Evolutionary conservation across 805 yeast species (phyloP).

Genomic region (Yamadazyma kitorensis): DNA sequence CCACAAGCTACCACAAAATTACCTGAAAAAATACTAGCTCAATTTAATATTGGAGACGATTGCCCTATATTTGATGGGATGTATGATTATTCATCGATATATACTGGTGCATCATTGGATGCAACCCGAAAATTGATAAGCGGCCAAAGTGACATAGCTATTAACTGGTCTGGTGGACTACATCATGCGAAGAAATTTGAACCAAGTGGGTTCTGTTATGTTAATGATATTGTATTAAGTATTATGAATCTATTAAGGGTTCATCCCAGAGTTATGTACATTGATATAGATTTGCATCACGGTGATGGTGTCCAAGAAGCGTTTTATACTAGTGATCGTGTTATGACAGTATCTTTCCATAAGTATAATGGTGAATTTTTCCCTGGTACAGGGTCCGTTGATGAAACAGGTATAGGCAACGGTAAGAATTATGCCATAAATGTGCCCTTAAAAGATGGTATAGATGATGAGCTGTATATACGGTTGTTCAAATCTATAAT

Average conservation of each 20-base stretch:
- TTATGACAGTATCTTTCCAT: slow-evolving; percentile 95
- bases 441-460: slow-evolving; percentile 92
- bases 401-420: slow-evolving; percentile 84
- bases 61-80: slow-evolving; percentile 95
- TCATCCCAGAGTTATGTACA: slow-evolving; percentile 89
- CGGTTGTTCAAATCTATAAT: slow-evolving; percentile 77
- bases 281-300: slow-evolving; percentile 93
- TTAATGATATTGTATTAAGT: slow-evolving; percentile 89
- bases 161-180: slow-evolving; percentile 94
- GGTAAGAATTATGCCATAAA: slow-evolving; percentile 88
- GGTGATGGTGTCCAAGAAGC: slow-evolving; percentile 99
- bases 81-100: slow-evolving; percentile 83
- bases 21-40: slow-evolving; percentile 54
- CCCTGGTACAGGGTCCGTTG: slow-evolving; percentile 94
- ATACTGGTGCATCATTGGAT: slow-evolving; percentile 92
- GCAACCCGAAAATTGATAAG: slow-evolving; percentile 83
- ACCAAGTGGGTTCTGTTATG: slow-evolving; percentile 94
- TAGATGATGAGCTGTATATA: slow-evolving; percentile 85
- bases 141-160: slow-evolving; percentile 89
- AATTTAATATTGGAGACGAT: slow-evolving; percentile 89
- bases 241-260: slow-evolving; percentile 80
- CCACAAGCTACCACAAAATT: slow-evolving; percentile 68
- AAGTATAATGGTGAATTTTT: slow-evolving; percentile 91
- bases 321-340: slow-evolving; percentile 89
- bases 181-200: slow-evolving; percentile 96